These are phyloP conservation scores for Lentinula lateritia DNA, from an alignment of 768 basidiomycete genomes.

Conservation along the genomic window DNA sequence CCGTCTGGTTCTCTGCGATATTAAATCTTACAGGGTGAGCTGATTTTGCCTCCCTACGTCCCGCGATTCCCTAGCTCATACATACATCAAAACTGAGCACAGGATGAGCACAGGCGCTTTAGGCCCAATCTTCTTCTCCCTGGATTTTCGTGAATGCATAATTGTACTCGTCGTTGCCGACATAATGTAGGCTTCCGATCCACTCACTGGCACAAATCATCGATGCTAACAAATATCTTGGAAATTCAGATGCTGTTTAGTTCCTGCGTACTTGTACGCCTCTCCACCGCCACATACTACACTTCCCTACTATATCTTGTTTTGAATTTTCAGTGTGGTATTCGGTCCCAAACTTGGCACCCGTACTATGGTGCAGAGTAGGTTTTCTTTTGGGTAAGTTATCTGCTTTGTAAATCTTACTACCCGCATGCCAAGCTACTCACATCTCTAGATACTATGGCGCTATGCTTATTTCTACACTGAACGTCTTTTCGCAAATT, in stretches of 20 bases:
- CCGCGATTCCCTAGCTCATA: background rate
- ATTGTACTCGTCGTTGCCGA: conserved; percentile 32
- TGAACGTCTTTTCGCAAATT: conserved; percentile 56
- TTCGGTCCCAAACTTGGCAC: conserved; percentile 81
- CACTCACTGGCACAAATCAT: background rate
- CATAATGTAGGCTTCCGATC: conserved; percentile 8
- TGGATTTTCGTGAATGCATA: conserved; percentile 47
- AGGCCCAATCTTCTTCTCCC: conserved; percentile 51
- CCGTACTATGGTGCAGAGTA: conserved; percentile 71
- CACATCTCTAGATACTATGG: conserved; percentile 45
- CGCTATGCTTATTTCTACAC: conserved; percentile 40
- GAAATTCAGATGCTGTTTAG: conserved; percentile 20
- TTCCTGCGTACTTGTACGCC: conserved; percentile 59
- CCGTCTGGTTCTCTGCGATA: conserved; percentile 69
- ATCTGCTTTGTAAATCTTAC: conserved; percentile 13
- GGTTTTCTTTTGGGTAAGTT: conserved; percentile 48
- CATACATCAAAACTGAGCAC: background rate
- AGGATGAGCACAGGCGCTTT: conserved; percentile 55
- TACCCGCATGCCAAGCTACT: background rate
- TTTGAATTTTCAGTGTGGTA: conserved; percentile 31
- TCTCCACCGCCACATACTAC: background rate
- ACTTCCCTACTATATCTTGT: background rate
- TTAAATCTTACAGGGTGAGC: conserved; percentile 56
- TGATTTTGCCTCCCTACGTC: background rate
- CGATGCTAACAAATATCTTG: background rate